Base-by-base conservation (phyloP, 441 rosid genomes). In the Gossypium gossypioides region DNA sequence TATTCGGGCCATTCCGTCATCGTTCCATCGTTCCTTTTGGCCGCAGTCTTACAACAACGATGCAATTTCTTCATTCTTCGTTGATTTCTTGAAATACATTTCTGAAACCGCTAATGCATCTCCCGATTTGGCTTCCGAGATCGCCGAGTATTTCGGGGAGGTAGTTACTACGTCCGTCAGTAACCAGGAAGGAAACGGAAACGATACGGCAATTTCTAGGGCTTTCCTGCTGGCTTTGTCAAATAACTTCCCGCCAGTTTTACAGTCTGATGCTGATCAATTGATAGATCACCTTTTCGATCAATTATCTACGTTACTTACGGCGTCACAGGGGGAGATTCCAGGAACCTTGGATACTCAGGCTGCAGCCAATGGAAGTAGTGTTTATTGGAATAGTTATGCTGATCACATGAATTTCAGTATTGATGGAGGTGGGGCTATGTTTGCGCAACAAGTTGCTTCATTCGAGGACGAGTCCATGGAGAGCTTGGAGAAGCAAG, bases 401-500 rank as follows among this genome's bases (percentile, higher is more conserved):
- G 78, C 74, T 72, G 92, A 85, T 78, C 81, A 84, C 73, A 61
- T 54, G 75, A 79, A 75, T 76, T 73, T 79, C 51, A 80, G 72
- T 55, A 83, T 80, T 71, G 88, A 86, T 68, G 91, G 89, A 29
- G 83, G 86, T 62, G 88, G 81, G 67, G 81, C 84, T 66, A 82
- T 86, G 72, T 80, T 79, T 66, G 83, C 82, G 80, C 93, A 84
- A 65, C 93, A 81, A 58, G 84, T 87, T 68, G 89, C 89, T 79
- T 86, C 84, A 3, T 91, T 86, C 29, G 98, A 96, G 84, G 99
- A 91, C 57, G 98, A 88, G 82, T 81, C 89, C 61, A 80, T 89
- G 48, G 94, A 90, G 81, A 85, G 82, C 75, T 83, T 92, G 88
- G 98, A 96, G 87, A 96, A 85, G 84, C 98, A 89, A 65, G 96